Evolutionary conservation across 2,329 filamentous ascomycete genomes (phyloP).

Genomic region (Dothideomycetidae sp.): DNA sequence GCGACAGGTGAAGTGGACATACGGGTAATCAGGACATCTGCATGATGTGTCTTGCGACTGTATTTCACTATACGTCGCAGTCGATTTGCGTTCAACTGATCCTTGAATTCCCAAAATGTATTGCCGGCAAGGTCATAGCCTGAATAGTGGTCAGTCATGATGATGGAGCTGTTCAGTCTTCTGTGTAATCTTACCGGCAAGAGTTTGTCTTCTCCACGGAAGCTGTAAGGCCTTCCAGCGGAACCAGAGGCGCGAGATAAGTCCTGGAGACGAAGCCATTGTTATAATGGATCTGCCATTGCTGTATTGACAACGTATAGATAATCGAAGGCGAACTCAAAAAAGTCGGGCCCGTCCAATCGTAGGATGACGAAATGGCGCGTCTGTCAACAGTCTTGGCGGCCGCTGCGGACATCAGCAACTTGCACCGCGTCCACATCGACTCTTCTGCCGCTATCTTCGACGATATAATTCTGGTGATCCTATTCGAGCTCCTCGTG

Average conservation of each 20-base stretch:
- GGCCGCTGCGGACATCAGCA: too few relatives aligned
- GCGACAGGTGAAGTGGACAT: conserved; percentile 13
- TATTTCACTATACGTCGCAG: conserved; percentile 46
- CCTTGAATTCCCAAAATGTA: conserved; percentile 54
- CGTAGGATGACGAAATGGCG: too few relatives aligned
- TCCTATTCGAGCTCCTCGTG: too few relatives aligned
- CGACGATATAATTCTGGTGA: too few relatives aligned
- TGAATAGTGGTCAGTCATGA: conserved; percentile 17
- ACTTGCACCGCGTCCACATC: too few relatives aligned
- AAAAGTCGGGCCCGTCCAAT: too few relatives aligned
- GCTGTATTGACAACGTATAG: not conserved
- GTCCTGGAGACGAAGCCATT: conserved; percentile 26
- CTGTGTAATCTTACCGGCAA: conserved; percentile 34
- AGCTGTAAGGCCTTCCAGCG: conserved; percentile 48
- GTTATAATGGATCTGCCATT: conserved; percentile 11
- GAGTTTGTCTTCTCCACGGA: conserved; percentile 47
- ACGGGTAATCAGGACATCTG: conserved; percentile 48
- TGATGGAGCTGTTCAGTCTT: conserved; percentile 4
- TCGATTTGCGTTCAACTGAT: conserved; percentile 38
- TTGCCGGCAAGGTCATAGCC: conserved; percentile 49
- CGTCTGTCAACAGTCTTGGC: too few relatives aligned
- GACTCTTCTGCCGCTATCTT: too few relatives aligned
- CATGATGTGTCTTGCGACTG: conserved; percentile 37
- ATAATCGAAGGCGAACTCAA: not conserved
- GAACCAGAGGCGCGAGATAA: conserved; percentile 38